Base-by-base conservation (phyloP, 129 eudicot genomes). In the Artemisia tridentata region DNA sequence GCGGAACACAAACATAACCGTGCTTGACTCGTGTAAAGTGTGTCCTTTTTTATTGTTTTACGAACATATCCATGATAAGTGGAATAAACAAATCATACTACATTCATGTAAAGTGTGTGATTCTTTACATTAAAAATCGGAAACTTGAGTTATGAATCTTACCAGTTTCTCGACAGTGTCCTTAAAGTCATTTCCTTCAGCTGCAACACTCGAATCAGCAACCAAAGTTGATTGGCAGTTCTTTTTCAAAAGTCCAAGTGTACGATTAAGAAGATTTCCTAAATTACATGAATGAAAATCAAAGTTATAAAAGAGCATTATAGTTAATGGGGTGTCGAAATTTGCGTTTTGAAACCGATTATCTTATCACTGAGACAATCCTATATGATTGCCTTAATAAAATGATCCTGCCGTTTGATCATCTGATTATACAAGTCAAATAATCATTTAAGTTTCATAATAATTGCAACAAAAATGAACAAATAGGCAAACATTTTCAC, bases 181-280 rank as follows among this genome's bases (percentile, higher is more conserved):
- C 80, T 81, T 90, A 80, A 95, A 85, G 75, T 84, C 77, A 73
- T 51, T 95, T 75, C 91, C 97, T 79, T 95, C 91, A 34, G 97
- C 97, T 52, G 97, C 99, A 77, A 78, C 75, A 74, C 77, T 72
- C 25, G 99, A 95, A 79, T 95, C 97, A 70, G 74, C 80, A 38
- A 80, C 78, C 80, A 95, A 79, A 43, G 95, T 90, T 73, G 97
- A 95, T 68, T 90, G 80, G 84, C 99, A 95, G 69, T 95, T 95
- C 84, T 95, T 95, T 67, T 79, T 88, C 78, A 95, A 66, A 72
- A 95, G 99, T 67, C 99, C 97, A 77, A 95, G 99, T 58, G 99
- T 95, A 68, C 99, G 97, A 79, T 95, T 95, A 58, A 95, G 89
- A 86, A 95, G 99, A 83, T 95, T 95, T 68, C 99, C 99, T 95